Conservation (phyloP, 2,329 filamentous ascomycete species). For the Colletotrichum coccodes region DNA sequence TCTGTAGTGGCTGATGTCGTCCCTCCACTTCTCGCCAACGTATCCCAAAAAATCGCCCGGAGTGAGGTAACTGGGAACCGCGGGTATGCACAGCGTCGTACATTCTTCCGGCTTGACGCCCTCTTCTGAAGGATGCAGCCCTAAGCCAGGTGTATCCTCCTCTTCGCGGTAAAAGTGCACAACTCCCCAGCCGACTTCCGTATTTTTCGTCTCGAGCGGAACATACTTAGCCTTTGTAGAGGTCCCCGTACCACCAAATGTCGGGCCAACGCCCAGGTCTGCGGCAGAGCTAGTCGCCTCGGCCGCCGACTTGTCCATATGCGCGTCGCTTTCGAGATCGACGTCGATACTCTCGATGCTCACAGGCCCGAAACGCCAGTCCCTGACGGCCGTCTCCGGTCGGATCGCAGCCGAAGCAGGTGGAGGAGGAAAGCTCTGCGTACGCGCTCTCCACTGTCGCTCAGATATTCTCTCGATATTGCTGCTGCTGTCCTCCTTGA, state of each 20-base stretch:
- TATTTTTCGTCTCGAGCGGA: conserved; percentile 75
- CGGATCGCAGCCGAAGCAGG: conserved; percentile 55
- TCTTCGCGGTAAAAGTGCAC: conserved; percentile 93
- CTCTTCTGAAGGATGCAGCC: conserved; percentile 39
- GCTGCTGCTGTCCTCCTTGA: conserved; percentile 41
- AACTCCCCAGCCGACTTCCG: conserved; percentile 89
- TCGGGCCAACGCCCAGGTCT: conserved; percentile 64
- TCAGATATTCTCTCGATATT: conserved; percentile 52
- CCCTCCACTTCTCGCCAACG: conserved; percentile 86
- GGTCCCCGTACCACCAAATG: conserved; percentile 69
- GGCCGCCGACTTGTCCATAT: conserved; percentile 44
- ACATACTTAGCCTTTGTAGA: conserved; percentile 86
- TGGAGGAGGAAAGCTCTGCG: conserved; percentile 54
- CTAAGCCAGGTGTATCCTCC: conserved; percentile 74
- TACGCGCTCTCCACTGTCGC: conserved; percentile 51
- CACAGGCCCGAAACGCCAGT: conserved; percentile 87
- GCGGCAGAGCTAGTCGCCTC: conserved; percentile 55
- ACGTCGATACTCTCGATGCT: conserved; percentile 86
- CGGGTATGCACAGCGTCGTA: conserved; percentile 91
- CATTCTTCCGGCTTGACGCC: conserved; percentile 69
- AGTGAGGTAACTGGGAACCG: conserved; percentile 93
- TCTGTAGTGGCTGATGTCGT: conserved; percentile 90
- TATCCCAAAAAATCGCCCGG: conserved; percentile 92
- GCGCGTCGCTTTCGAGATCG: conserved; percentile 42
- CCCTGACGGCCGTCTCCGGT: conserved; percentile 62